Evolutionary conservation across 257 asterid genomes (phyloP), one percentile per base, ranked within the genome.

Genomic region (Eustoma russellianum): DNA sequence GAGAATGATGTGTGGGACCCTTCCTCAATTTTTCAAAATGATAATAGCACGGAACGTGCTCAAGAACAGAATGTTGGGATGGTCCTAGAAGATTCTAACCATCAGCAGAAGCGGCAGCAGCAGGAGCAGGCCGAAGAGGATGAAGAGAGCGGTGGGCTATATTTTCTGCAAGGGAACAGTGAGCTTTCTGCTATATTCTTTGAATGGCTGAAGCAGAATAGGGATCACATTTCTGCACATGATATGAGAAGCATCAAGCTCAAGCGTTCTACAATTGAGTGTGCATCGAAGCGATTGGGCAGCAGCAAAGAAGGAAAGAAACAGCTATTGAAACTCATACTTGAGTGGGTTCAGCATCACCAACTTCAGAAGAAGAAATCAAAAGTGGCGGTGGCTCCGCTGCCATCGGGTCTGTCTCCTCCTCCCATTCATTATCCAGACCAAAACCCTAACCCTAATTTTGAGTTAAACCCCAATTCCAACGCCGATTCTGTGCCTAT

Each of bases 191-290:
- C 35, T 41, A 80, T 87, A 14, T 91, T 91, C 53, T 62, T 91
- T 47, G 94, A 87, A 9, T 91, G 98, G 98, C 44, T 91, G 49
- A 91, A 84, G 79, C 88, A 81, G 47, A 87, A 87, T 69, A 80
- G 60, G 66, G 89, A 87, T 12, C 40, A 62, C 72, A 82, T 91
- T 2, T 82, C 94, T 0, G 98, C 95, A 0, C 85, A 84, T 30
- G 96, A 91, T 41, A 76, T 91, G 88, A 70, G 95, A 62, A 81
- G 59, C 60, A 91, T 91, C 5, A 91, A 79, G 54, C 93, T 91
- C 7, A 82, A 76, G 59, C 77, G 95, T 5, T 79, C 96, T 41
- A 91, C 98, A 33, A 72, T 91, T 13, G 96, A 87, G 14, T 68
- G 69, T 17, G 98, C 96, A 35, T 75, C 83, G 2, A 84, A 77